Evolutionary conservation across 2,329 filamentous ascomycete species (phyloP), one percentile per base, ranked within the genome.

Genomic region (Gremmenia infestans): DNA sequence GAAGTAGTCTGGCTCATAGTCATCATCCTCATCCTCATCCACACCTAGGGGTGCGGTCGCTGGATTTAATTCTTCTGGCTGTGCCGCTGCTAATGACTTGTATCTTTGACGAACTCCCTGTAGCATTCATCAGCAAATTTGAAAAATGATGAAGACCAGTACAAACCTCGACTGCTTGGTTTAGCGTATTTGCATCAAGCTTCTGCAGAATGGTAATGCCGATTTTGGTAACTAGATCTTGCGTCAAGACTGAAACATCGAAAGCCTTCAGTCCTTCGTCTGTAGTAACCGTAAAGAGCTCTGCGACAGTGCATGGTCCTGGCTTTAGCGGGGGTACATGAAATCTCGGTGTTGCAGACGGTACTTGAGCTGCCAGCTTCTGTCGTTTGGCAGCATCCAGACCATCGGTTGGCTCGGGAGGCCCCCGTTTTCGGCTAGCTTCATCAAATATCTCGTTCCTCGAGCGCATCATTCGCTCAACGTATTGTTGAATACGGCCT

Each of bases 1-100:
- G 28, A 87, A 84, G 63, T 91, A 91, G 67, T 95, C 89, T 0
- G 93, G 92, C 66, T 97, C 93, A 67, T 97, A 97, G 65, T 96
- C 90, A 62, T 96, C 91, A 19, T 96, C 22, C 22, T 22, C 92
- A 43, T 96, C 91, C 8, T 87, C 85, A 6, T 88, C 85, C 3
- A 89, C 85, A 25, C 81, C 83, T 2, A 86, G 70, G 1, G 81
- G 81, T 14, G 81, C 77, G 2, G 82, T 86, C 53, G 83, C 80
- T 7, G 82, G 76, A 59, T 83, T 82, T 28, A 82, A 72, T 66
- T 55, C 42, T 50, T 64, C 60, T 15, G 63, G 56, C 37, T 62
- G 59, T 8, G 61, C 25, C 49, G 63, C 55, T 23, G 55, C 58
- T 40, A 69, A 23, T 80, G 71, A 60, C 25, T 62, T 54, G 40